Evolutionary conservation across 768 basidiomycete genomes (phyloP).

Genomic region (Sporobolomyces phaffii): DNA sequence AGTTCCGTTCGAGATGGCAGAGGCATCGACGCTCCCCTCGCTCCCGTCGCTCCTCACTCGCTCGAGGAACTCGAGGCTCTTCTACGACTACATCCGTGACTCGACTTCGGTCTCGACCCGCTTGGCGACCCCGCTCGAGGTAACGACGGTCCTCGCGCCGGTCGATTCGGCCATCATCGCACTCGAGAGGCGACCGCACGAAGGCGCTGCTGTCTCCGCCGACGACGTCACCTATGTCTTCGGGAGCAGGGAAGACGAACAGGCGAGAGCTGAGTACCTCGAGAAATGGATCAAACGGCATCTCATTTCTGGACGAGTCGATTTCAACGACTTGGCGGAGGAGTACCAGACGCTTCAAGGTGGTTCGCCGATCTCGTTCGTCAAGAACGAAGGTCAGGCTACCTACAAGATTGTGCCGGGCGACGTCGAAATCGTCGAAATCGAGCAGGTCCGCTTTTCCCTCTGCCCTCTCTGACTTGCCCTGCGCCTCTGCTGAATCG

Average conservation of each 20-base stretch:
- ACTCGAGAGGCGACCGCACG: slow-evolving; percentile 2
- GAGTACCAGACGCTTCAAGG: background rate
- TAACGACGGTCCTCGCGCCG: slow-evolving; percentile 13
- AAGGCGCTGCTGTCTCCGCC: background rate
- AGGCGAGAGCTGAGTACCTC: slow-evolving; percentile 10
- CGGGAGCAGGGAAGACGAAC: slow-evolving; percentile 9
- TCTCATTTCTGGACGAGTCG: background rate
- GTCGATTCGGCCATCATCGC: slow-evolving; percentile 4
- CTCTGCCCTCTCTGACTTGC: background rate
- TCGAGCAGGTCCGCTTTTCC: background rate
- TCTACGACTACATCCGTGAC: slow-evolving; percentile 17
- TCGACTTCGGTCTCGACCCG: slow-evolving; percentile 14
- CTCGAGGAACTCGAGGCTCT: background rate
- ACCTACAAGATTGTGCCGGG: background rate
- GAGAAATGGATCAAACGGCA: slow-evolving; percentile 14
- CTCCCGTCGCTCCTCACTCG: slow-evolving; percentile 13
- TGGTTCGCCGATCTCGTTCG: background rate
- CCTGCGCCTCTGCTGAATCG: too few species aligned
- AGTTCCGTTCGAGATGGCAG: background rate
- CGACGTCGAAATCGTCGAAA: slow-evolving; percentile 16
- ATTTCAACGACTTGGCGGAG: background rate
- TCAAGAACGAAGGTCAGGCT: background rate
- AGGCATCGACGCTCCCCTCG: background rate
- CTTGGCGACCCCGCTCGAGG: background rate
- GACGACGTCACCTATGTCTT: background rate